A percentile compares a stretch with the other conserved stretches of the same genome.
Conservation (phyloP, 2,329 filamentous ascomycete genomes). For the Rhytidhysteron rufulum region DNA sequence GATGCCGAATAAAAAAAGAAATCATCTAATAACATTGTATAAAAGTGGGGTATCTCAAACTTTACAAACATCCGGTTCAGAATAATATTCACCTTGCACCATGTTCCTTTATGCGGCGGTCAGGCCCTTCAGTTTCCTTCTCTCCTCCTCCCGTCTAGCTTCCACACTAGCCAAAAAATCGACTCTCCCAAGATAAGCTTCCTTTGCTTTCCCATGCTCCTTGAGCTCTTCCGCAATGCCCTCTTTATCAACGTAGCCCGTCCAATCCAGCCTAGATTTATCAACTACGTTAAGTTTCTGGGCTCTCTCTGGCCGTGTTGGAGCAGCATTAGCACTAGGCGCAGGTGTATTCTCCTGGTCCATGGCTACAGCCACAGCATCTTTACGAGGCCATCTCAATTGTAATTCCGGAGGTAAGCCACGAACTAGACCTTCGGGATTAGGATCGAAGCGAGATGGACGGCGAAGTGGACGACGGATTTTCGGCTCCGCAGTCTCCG, state of each 20-base stretch:
- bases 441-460: slow-evolving; percentile 49
- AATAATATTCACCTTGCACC: too few species aligned
- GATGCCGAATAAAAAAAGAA: too few species aligned
- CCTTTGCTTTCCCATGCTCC: slow-evolving; percentile 58
- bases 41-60: too few species aligned
- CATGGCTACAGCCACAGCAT: neutral
- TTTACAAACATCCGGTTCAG: too few species aligned
- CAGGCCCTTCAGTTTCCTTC: slow-evolving; percentile 43
- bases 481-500: neutral
- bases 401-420: slow-evolving; percentile 43
- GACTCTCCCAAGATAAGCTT: slow-evolving; percentile 58
- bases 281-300: slow-evolving; percentile 64
- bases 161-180: slow-evolving; percentile 60
- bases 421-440: slow-evolving; percentile 46
- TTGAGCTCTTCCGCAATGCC: slow-evolving; percentile 60
- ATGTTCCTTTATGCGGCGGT: neutral
- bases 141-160: slow-evolving; percentile 53
- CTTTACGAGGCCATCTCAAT: slow-evolving; percentile 36
- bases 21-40: too few species aligned
- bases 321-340: neutral
- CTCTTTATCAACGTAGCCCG: slow-evolving; percentile 58
- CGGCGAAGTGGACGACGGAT: slow-evolving; percentile 38
- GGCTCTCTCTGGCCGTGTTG: slow-evolving; percentile 34
- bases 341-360: slow-evolving; percentile 15
- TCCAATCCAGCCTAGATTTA: slow-evolving; percentile 64